Percentiles rank a stretch among this genome's conserved stretches.
These are phyloP conservation scores for Candida sonorensis DNA, from an alignment of 805 yeast genomes.

Conservation along the genomic window DNA sequence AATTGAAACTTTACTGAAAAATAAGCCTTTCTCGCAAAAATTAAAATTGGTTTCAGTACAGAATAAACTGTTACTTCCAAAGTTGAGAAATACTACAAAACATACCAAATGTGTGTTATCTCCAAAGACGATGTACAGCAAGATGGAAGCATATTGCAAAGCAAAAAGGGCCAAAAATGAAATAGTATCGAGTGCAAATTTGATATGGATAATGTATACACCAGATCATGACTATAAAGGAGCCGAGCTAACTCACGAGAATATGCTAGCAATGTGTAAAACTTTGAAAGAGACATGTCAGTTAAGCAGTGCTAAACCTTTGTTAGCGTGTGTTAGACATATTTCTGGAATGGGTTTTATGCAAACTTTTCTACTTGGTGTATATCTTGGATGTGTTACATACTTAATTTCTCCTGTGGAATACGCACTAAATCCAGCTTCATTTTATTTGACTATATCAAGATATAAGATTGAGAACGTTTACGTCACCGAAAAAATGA, in stretches of 20 bases:
- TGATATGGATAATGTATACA: conserved; percentile 63
- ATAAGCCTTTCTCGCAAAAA: conserved; percentile 55
- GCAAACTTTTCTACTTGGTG: conserved; percentile 78
- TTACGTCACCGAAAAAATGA: conserved; percentile 77
- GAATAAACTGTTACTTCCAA: conserved; percentile 32
- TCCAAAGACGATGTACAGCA: conserved; percentile 32
- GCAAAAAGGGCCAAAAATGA: conserved; percentile 28
- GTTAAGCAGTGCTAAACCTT: conserved; percentile 59
- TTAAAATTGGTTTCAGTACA: conserved; percentile 37
- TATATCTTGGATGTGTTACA: conserved; percentile 81
- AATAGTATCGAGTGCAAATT: too few species aligned
- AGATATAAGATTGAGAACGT: conserved; percentile 80
- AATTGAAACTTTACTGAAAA: conserved; percentile 61
- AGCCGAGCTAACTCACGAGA: conserved; percentile 49
- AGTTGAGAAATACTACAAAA: conserved; percentile 62
- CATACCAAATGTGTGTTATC: conserved; percentile 32
- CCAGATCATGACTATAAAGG: conserved; percentile 66
- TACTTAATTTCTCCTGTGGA: conserved; percentile 72
- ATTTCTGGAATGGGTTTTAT: conserved; percentile 82
- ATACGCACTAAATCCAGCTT: conserved; percentile 65
- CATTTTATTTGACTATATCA: conserved; percentile 63
- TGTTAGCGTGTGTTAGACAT: conserved; percentile 83
- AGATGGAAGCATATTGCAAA: conserved; percentile 29
- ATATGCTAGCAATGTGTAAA: conserved; percentile 73
- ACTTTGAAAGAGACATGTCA: conserved; percentile 90